Conservation (phyloP, 1,139 yeast species). For the Diutina scorzettiae region DNA sequence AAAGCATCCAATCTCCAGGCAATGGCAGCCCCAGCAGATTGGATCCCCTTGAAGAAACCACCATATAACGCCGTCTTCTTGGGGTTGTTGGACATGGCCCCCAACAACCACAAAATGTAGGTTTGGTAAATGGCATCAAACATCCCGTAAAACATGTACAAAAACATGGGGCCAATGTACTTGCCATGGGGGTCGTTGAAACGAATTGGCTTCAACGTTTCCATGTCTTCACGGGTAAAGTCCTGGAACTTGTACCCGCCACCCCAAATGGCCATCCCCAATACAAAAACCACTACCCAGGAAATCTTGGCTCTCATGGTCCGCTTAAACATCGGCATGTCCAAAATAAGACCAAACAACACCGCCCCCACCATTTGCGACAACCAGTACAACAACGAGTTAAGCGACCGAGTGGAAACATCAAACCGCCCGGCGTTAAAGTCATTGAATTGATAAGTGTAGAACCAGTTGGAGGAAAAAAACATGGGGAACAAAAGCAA, state of each 20-base stretch:
- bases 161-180: conserved; percentile 49
- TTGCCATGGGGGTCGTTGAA: conserved; percentile 22
- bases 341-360: conserved; percentile 36
- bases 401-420: conserved; percentile 47
- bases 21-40: conserved; percentile 52
- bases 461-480: conserved; percentile 53
- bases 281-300: conserved; percentile 28
- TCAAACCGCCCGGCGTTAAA: conserved; percentile 46
- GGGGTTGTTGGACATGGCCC: conserved; percentile 46
- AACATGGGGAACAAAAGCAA: conserved; percentile 46
- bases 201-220: conserved; percentile 23
- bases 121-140: conserved; percentile 50
- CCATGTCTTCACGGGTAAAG: conserved; percentile 30
- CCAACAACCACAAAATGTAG: conserved; percentile 44
- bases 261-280: conserved; percentile 46
- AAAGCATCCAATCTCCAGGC: conserved; percentile 48
- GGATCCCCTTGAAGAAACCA: conserved; percentile 53
- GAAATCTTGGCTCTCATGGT: conserved; percentile 35
- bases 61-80: conserved; percentile 45
- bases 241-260: conserved; percentile 46
- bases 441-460: conserved; percentile 51
- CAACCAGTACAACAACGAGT: conserved; percentile 49
- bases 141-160: conserved; percentile 48
- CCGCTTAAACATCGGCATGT: conserved; percentile 29
- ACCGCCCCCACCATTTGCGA: conserved; percentile 49